Conservation (phyloP, 140 eudicot genomes). For the Erigeron philadelphicus region DNA sequence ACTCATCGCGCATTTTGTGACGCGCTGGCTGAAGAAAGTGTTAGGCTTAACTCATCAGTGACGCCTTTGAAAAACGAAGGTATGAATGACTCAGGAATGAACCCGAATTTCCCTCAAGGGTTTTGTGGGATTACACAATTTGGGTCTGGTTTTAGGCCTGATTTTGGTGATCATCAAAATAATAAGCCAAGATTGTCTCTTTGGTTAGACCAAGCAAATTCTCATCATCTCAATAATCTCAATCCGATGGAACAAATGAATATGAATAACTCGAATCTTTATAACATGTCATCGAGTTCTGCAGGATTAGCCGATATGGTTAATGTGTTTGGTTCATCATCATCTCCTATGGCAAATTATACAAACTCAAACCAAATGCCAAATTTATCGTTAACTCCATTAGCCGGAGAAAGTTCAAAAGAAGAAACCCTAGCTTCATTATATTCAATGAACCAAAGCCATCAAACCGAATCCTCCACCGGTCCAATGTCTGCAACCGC, state of each 20-base stretch:
- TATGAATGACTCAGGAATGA: conserved; percentile 38
- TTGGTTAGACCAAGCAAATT: conserved; percentile 68
- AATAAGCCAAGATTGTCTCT: conserved; percentile 66
- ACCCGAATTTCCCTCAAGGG: conserved; percentile 51
- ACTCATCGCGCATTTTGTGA: conserved; percentile 97
- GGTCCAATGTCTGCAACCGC: conserved; percentile 95
- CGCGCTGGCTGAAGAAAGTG: conserved; percentile 84
- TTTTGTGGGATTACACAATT: conserved; percentile 46
- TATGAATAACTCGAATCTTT: conserved; percentile 45
- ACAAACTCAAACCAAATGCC: conserved; percentile 35
- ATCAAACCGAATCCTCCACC: conserved; percentile 35
- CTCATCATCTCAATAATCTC: conserved; percentile 40
- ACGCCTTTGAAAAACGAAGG: conserved; percentile 45
- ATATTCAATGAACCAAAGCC: conserved; percentile 37
- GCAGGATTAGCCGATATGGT: conserved; percentile 47
- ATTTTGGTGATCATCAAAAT: conserved; percentile 38
- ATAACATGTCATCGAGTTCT: conserved; percentile 46
- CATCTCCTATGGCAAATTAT: conserved; percentile 43
- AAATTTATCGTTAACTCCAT: conserved; percentile 34
- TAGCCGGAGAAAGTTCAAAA: conserved; percentile 29
- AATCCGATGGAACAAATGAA: conserved; percentile 37
- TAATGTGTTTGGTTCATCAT: conserved; percentile 45
- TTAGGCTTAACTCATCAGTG: conserved; percentile 48
- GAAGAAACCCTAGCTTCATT: conserved; percentile 53
- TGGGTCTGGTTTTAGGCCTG: conserved; percentile 35